Percentiles rank a stretch among this genome's conserved stretches.
These are phyloP conservation scores for Pythium dissimile DNA, from an alignment of 352 stramenopile species.

Conservation along the genomic window DNA sequence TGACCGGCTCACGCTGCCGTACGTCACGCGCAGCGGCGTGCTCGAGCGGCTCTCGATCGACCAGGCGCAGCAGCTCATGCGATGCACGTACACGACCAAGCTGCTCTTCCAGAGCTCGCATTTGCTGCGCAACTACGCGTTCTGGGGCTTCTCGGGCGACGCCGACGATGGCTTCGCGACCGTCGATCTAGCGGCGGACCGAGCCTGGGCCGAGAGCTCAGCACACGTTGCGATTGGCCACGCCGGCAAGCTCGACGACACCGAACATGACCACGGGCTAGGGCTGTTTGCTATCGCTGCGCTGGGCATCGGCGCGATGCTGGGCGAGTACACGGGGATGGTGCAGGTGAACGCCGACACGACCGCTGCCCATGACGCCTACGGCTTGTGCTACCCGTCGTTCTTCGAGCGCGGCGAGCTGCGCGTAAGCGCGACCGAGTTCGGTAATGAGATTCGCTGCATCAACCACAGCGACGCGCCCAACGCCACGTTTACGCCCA, in stretches of 20 bases:
- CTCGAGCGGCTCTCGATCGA: conserved; percentile 42
- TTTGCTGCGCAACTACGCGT: conserved; percentile 73
- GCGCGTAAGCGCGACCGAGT: conserved; percentile 66
- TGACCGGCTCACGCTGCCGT: conserved; percentile 36
- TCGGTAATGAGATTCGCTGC: conserved; percentile 73
- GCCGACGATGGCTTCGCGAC: conserved; percentile 46
- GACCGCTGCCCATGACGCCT: conserved; percentile 44
- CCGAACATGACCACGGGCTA: conserved; percentile 38
- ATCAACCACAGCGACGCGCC: conserved; percentile 68
- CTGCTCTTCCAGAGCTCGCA: conserved; percentile 64
- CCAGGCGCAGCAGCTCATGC: conserved; percentile 55
- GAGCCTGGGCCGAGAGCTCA: conserved; percentile 30
- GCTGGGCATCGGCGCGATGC: conserved; percentile 37
- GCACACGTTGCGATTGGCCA: conserved; percentile 52
- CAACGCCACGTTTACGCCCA: conserved; percentile 63
- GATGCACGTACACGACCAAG: conserved; percentile 68
- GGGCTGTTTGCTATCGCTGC: conserved; percentile 59
- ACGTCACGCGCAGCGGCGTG: conserved; percentile 24
- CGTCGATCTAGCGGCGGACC: conserved; percentile 26
- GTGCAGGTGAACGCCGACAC: conserved; percentile 30
- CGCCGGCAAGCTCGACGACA: conserved; percentile 35
- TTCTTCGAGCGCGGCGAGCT: conserved; percentile 61
- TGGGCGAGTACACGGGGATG: conserved; percentile 71
- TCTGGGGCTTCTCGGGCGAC: conserved; percentile 67
- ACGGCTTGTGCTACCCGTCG: conserved; percentile 69